Base-by-base conservation (phyloP, 345 rosid genomes). In the Sapria himalayana region DNA sequence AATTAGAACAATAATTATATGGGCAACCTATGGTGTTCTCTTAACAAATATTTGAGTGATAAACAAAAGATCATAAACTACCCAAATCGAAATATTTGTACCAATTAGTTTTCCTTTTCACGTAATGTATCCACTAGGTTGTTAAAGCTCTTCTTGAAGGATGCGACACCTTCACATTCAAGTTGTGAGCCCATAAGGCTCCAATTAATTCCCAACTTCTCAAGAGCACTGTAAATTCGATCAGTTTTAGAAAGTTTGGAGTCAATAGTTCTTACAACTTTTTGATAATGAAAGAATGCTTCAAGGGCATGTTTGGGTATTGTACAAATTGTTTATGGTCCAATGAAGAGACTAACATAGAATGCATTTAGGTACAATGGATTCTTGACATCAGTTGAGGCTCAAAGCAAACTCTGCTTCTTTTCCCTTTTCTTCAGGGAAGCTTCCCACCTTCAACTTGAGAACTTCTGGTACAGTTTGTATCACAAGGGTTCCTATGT, bases 201-300 rank as follows among this genome's bases (percentile, higher is more conserved):
- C 51, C 35, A 48, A 29, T 37, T 43, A 23, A 48, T 48, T 3
- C 43, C 51, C 51, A 25, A 4, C 43, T 48, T 37, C 40, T 48
- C 51, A 25, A 24, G 42, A n/a, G 29, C 31, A 8, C 20, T 11
- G 25, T 37, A 48, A 24, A 37, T 24, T 15, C 18, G 18, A 22
- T 9, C 36, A 4, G 35, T 25, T 19, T 48, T 34, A 5, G 52
- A 48, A 6, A 48, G 14, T 17, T 48, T 37, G 6, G 14, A 15
- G 22, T 37, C 1, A 1, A 48, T 23, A 21, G 35, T 48, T 37
- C 29, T 37, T 0, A 5, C 22, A 29, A 25, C 52, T 10, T 25
- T 13, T 3, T 25, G 17, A 0, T 47, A 34, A 23, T 37, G 21
- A 14, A 27, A 20, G 52, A 48, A 48, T 22, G 52, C 44, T 37